Evolutionary conservation across 2,329 filamentous ascomycete genomes (phyloP).

Genomic region (Paecilomyces variotii): DNA sequence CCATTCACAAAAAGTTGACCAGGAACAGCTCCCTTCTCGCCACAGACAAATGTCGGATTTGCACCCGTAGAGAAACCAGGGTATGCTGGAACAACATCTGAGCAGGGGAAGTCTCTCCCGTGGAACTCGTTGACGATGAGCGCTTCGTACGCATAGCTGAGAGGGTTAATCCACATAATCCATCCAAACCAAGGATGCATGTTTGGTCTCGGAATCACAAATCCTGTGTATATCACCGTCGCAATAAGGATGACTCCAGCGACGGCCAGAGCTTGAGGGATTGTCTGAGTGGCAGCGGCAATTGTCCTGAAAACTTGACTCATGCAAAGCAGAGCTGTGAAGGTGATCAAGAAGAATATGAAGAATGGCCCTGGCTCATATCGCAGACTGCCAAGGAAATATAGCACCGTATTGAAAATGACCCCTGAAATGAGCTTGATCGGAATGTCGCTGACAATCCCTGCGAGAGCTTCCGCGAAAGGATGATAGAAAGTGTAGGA

Average conservation of each 20-base stretch:
- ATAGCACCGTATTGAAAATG: slow-evolving; percentile 70
- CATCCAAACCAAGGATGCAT: slow-evolving; percentile 59
- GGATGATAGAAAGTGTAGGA: slow-evolving; percentile 88
- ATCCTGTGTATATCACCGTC: slow-evolving; percentile 61
- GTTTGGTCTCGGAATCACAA: slow-evolving; percentile 51
- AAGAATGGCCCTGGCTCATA: slow-evolving; percentile 46
- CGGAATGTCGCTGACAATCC: slow-evolving; percentile 79
- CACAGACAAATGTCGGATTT: slow-evolving; percentile 40
- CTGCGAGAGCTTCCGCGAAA: slow-evolving; percentile 74
- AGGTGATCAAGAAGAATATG: slow-evolving; percentile 56
- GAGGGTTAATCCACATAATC: slow-evolving; percentile 58
- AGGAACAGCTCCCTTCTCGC: slow-evolving; percentile 44
- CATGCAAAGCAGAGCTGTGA: slow-evolving; percentile 50
- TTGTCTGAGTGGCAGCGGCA: slow-evolving; percentile 50
- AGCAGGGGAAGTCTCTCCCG: slow-evolving; percentile 50
- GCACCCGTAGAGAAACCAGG: slow-evolving; percentile 36
- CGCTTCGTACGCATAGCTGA: slow-evolving; percentile 58
- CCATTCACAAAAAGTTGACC: slow-evolving; percentile 50
- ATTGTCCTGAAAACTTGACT: slow-evolving; percentile 53
- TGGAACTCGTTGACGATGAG: slow-evolving; percentile 53
- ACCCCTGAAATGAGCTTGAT: slow-evolving; percentile 69
- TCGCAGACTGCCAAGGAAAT: slow-evolving; percentile 62
- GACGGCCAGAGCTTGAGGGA: slow-evolving; percentile 56
- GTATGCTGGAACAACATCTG: slow-evolving; percentile 39
- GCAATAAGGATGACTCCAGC: slow-evolving; percentile 46